Conservation (phyloP, 2,329 filamentous ascomycete genomes). For the Knufia fluminis region DNA sequence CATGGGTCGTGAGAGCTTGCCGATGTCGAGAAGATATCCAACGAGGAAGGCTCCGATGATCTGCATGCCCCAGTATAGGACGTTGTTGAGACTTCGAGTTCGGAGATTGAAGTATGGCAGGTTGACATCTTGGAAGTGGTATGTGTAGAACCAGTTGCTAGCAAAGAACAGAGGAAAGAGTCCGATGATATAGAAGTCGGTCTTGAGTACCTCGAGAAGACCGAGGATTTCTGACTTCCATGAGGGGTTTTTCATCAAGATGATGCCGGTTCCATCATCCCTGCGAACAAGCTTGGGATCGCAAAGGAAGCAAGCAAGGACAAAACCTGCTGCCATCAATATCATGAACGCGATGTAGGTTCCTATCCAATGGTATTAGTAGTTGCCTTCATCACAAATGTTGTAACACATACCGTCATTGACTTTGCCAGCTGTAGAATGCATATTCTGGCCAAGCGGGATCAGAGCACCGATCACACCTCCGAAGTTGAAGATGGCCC, state of each 20-base stretch:
- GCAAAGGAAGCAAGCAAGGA: conserved; percentile 54
- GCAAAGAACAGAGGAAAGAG: conserved; percentile 77
- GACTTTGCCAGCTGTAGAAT: conserved; percentile 32
- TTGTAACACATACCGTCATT: conserved; percentile 44
- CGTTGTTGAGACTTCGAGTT: conserved; percentile 65
- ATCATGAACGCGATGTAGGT: conserved; percentile 85
- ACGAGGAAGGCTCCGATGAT: conserved; percentile 67
- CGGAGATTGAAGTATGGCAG: conserved; percentile 61
- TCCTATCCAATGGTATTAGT: too few species aligned
- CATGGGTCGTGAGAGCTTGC: conserved; percentile 50
- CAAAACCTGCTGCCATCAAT: conserved; percentile 65
- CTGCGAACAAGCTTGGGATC: conserved; percentile 63
- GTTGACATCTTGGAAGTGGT: conserved; percentile 69
- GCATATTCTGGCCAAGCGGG: conserved; percentile 39
- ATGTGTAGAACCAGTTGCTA: conserved; percentile 72
- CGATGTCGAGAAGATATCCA: conserved; percentile 60
- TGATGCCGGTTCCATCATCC: conserved; percentile 67
- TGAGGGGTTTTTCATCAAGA: conserved; percentile 83
- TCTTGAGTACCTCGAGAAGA: conserved; percentile 61
- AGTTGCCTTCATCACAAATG: too few species aligned
- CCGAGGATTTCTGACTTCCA: conserved; percentile 73
- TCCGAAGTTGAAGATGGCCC: conserved; percentile 82
- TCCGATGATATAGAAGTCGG: conserved; percentile 62
- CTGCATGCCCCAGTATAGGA: conserved; percentile 71
- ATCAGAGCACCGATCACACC: conserved; percentile 65